phyloP scores from a whole-genome alignment of 805 yeast genomes.

The Saccharomycopsis synnaedendra region DNA sequence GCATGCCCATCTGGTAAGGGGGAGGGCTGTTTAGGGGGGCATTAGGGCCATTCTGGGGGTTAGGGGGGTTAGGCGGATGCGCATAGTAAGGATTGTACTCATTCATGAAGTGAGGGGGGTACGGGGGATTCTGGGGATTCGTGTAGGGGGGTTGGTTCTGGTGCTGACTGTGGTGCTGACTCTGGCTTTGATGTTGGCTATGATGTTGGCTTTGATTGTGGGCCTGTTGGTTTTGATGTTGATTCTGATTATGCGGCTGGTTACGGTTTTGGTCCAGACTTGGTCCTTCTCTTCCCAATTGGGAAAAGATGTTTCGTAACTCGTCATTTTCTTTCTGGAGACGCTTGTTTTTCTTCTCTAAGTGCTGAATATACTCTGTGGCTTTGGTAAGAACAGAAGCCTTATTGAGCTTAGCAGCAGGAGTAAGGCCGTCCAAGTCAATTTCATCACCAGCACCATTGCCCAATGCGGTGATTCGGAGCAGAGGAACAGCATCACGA shows the following conservation, averaged over 20 bases:
- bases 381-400: slow-evolving; percentile 71
- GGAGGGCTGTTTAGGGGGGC: not conserved
- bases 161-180: not conserved
- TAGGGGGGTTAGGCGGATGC: not conserved
- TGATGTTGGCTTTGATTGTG: not conserved
- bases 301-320: slow-evolving; percentile 20
- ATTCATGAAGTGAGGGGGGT: not conserved
- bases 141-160: not conserved
- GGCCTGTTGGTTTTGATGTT: not conserved
- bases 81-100: not conserved
- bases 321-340: slow-evolving; percentile 43
- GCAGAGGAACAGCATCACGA: slow-evolving; percentile 68
- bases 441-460: slow-evolving; percentile 32
- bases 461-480: slow-evolving; percentile 43
- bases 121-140: not conserved
- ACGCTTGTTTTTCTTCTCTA: slow-evolving; percentile 46
- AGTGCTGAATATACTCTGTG: slow-evolving; percentile 66
- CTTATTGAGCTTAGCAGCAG: slow-evolving; percentile 66
- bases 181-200: not conserved
- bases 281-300: not conserved
- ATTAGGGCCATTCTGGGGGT: not conserved
- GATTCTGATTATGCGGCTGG: not conserved
- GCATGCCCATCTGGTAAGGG: slow-evolving; percentile 6
- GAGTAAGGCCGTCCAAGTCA: slow-evolving; percentile 63
- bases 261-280: not conserved